Evolutionary conservation across 1,284 basidiomycete species (phyloP), one percentile per base, ranked within the genome.

Genomic region (Mycena citricolor): DNA sequence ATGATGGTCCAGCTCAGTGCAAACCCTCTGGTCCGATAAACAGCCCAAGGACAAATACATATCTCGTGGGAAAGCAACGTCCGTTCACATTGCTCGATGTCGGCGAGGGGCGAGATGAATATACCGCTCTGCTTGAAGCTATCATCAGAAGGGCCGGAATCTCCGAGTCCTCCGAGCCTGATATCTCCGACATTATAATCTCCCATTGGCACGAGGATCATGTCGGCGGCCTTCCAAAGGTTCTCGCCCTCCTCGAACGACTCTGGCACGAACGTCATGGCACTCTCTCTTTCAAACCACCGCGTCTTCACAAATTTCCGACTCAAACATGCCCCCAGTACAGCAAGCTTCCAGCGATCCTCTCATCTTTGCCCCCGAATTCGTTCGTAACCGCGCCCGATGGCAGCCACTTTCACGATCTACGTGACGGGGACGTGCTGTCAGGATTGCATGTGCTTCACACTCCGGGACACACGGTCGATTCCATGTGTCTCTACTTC

Each of bases 201-300:
- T 94, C 93, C 0, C 95, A 98, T 63, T 86, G 86, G 71, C 95
- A 98, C 60, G 70, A 74, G 31, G 95, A 98, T 64, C 95, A 98
- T 56, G 74, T 85, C 42, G 78, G 78, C 5, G 95, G 94, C 3
- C 69, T 97, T 4, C 77, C 78, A 0, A 70, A 76, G 21, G 83
- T 97, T 0, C 76, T 97, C 1, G 58, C 59, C 1, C 76, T 90
- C 33, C 75, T 97, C 2, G 69, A 73, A 16, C 65, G 70, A 19
- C 63, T 83, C 21, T 86, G 85, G 82, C 62, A 66, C 23, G 64
- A 70, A 29, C 62, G 68, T 8, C 71, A 29, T n/a, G 53, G 67
- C 7, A 55, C 20, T 22, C 53, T 67, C 6, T 54, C 64, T 0
- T 86, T 77, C 61, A 65, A 59, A 20, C 80, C 83, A 3, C 88